A percentile compares a stretch with the other conserved stretches of the same genome.
phyloP scores from a whole-genome alignment of 1,284 basidiomycete genomes.

The Hemileia vastatrix region DNA sequence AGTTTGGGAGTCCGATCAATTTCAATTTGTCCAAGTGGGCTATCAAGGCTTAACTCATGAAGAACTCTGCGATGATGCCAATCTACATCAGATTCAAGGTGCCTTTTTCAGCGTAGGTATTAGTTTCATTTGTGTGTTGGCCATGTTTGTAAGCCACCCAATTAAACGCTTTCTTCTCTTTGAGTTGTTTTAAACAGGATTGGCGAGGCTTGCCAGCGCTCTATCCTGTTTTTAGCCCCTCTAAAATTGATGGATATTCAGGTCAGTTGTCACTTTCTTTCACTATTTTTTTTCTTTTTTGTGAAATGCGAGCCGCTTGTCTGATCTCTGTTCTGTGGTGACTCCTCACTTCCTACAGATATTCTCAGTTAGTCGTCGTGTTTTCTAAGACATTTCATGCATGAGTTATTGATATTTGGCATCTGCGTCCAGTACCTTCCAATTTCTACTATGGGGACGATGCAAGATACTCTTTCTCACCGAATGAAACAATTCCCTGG shows the following conservation, averaged over 20 bases:
- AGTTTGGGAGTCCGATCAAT: slow-evolving; percentile 16
- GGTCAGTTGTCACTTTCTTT: slow-evolving; percentile 1
- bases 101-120: slow-evolving; percentile 20
- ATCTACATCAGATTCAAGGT: slow-evolving; percentile 21
- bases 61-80: slow-evolving; percentile 15
- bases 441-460: slow-evolving; percentile 24
- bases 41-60: slow-evolving; percentile 11
- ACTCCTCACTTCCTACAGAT: neutral
- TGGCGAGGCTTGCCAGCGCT: slow-evolving; percentile 22
- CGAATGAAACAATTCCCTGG: slow-evolving; percentile 19
- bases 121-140: neutral
- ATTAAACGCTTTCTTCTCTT: neutral
- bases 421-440: slow-evolving; percentile 9
- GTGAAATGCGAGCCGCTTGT: too few species aligned
- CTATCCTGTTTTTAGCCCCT: slow-evolving; percentile 23
- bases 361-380: slow-evolving; percentile 13
- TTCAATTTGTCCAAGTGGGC: slow-evolving; percentile 16
- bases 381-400: neutral
- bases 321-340: neutral
- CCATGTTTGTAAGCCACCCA: neutral
- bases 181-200: slow-evolving; percentile 5
- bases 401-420: too few species aligned
- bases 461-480: slow-evolving; percentile 19
- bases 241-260: slow-evolving; percentile 22
- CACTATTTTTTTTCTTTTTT: too few species aligned